Conservation (phyloP, 177 flowering plant species). For the Telopea speciosissima region DNA sequence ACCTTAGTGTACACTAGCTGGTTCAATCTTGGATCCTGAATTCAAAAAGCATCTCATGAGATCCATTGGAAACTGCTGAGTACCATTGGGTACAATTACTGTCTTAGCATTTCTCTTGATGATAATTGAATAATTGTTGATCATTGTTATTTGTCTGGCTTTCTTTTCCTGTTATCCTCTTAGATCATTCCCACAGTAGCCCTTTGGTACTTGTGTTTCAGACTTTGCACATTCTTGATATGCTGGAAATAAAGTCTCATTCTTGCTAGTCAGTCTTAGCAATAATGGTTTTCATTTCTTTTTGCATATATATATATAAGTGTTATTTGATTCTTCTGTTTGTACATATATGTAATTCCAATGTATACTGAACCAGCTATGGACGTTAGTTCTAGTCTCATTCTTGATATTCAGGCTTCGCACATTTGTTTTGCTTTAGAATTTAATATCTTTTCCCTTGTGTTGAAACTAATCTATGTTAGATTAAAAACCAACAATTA, state of each 20-base stretch:
- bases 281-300: too few species aligned
- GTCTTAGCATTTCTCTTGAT: background rate
- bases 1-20: background rate
- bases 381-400: too few species aligned
- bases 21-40: background rate
- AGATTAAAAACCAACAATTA: constrained; percentile 55
- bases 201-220: too few species aligned
- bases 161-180: background rate
- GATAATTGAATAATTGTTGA: background rate
- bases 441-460: background rate
- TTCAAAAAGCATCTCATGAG: background rate
- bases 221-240: too few species aligned
- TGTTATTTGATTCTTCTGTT: constrained; percentile 40
- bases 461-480: constrained; percentile 13
- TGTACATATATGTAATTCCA: too few species aligned
- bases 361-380: background rate
- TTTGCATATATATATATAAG: too few species aligned
- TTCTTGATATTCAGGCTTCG: background rate
- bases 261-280: background rate
- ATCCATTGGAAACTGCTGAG: background rate
- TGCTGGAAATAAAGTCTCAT: too few species aligned
- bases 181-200: background rate
- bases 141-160: background rate
- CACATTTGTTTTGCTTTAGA: background rate
- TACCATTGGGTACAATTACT: too few species aligned